Conservation (phyloP, 129 eudicot genomes). For the Arctium lappa region DNA sequence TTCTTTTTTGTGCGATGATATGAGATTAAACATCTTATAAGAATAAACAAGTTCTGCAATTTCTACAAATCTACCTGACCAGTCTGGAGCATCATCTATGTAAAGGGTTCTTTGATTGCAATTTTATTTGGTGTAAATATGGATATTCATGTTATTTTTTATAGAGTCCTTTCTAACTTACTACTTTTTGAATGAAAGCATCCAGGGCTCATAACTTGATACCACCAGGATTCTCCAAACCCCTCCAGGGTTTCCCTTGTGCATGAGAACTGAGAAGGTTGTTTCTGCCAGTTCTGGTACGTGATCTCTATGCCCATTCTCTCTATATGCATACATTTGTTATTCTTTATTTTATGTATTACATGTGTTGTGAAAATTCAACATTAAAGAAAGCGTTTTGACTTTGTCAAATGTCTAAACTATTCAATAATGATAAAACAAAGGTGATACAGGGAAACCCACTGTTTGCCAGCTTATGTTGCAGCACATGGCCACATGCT, state of each 20-base stretch:
- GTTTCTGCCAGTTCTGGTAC: constrained; percentile 47
- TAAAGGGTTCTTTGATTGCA: neutral
- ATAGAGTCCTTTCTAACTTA: neutral
- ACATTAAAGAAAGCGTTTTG: neutral
- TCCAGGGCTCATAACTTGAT: constrained; percentile 40
- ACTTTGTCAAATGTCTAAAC: neutral
- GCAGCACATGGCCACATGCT: no score
- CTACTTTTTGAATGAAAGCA: constrained; percentile 26
- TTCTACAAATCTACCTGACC: no score
- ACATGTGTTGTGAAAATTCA: neutral
- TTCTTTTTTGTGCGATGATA: no score
- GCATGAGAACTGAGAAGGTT: constrained; percentile 30
- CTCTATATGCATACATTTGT: neutral
- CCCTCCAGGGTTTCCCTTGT: constrained; percentile 62
- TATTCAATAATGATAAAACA: neutral
- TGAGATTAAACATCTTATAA: neutral
- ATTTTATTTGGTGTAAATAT: neutral
- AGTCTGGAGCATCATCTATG: neutral
- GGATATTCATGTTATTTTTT: neutral
- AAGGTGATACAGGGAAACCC: neutral
- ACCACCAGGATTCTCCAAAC: constrained; percentile 61
- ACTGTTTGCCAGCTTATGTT: no score
- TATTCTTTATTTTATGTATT: neutral
- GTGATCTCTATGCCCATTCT: neutral
- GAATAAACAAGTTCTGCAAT: neutral